Conservation (phyloP, 2,329 filamentous ascomycete species). For the Aspergillus sp. region DNA sequence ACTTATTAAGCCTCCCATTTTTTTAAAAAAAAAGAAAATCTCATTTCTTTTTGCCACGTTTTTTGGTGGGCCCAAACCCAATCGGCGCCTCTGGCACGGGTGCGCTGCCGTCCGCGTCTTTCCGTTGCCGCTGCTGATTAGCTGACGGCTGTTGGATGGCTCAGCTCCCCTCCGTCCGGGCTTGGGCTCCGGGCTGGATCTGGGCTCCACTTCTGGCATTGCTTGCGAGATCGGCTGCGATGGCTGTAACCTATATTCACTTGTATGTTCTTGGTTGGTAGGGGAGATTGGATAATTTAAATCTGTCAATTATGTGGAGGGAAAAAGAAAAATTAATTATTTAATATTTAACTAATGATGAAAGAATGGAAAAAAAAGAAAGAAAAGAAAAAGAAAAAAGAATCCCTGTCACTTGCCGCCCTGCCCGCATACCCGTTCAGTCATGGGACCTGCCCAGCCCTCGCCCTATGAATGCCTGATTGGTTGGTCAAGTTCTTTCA, state of each 20-base stretch:
- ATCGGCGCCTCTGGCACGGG: constrained; percentile 13
- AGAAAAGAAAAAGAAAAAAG: background rate
- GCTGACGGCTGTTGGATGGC: too few species aligned
- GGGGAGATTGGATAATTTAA: constrained; percentile 1
- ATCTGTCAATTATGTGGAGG: background rate
- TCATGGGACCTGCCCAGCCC: too few species aligned
- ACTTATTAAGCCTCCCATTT: background rate
- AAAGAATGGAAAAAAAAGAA: too few species aligned
- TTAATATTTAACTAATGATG: background rate
- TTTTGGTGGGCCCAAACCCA: constrained; percentile 21
- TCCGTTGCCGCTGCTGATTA: constrained; percentile 20
- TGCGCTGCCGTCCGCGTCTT: constrained; percentile 28
- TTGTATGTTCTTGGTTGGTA: background rate
- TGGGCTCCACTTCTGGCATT: too few species aligned
- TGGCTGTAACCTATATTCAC: too few species aligned
- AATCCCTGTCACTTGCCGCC: background rate
- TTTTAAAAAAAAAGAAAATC: constrained; percentile 1
- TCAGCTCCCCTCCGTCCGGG: too few species aligned
- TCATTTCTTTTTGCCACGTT: constrained; percentile 17
- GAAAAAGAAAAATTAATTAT: constrained; percentile 2
- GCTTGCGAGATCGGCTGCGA: too few species aligned
- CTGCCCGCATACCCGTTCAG: background rate
- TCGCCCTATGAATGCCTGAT: too few species aligned
- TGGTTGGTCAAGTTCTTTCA: too few species aligned
- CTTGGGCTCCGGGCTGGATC: too few species aligned